phyloP scores from a whole-genome alignment of 345 rosid genomes.

The Ceriops zippeliana region DNA sequence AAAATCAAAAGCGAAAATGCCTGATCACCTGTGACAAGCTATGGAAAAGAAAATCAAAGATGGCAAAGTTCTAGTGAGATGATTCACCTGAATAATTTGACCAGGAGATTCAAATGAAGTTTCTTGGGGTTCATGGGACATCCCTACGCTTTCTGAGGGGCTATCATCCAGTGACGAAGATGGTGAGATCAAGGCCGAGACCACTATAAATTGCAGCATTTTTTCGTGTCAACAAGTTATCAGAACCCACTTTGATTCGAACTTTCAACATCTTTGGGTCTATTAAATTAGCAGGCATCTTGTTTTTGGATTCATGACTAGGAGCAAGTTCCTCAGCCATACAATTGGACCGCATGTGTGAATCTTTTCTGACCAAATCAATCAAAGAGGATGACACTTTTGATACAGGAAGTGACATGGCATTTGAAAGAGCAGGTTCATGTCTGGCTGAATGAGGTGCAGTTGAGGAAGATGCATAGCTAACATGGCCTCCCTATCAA shows the following conservation, averaged over 20 bases:
- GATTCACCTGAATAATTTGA: conserved; percentile 60
- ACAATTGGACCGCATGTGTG: conserved; percentile 29
- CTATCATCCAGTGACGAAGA: conserved; percentile 66
- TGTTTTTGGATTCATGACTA: conserved; percentile 33
- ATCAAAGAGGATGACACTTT: conserved; percentile 35
- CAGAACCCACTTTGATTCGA: conserved; percentile 77
- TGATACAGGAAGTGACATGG: conserved; percentile 29
- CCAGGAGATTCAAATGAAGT: conserved; percentile 56
- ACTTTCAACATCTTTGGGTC: conserved; percentile 66
- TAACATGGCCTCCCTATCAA: conserved; percentile 49
- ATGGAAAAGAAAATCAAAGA: conserved; percentile 16
- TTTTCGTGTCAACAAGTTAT: conserved; percentile 60
- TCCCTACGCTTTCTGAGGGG: conserved; percentile 67
- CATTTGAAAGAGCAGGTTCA: conserved; percentile 38
- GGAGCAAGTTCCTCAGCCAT: conserved; percentile 34
- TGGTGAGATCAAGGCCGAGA: conserved; percentile 73
- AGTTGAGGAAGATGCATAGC: conserved; percentile 35
- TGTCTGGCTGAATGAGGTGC: conserved; percentile 39
- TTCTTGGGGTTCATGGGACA: conserved; percentile 45
- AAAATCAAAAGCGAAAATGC: conserved; percentile 25
- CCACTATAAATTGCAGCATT: conserved; percentile 66
- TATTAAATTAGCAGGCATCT: conserved; percentile 39
- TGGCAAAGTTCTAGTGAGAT: conserved; percentile 21
- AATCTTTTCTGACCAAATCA: conserved; percentile 42
- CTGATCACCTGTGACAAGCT: conserved; percentile 17